Evolutionary conservation across 768 basidiomycete genomes (phyloP).

Genomic region (Pleurotus platypus): DNA sequence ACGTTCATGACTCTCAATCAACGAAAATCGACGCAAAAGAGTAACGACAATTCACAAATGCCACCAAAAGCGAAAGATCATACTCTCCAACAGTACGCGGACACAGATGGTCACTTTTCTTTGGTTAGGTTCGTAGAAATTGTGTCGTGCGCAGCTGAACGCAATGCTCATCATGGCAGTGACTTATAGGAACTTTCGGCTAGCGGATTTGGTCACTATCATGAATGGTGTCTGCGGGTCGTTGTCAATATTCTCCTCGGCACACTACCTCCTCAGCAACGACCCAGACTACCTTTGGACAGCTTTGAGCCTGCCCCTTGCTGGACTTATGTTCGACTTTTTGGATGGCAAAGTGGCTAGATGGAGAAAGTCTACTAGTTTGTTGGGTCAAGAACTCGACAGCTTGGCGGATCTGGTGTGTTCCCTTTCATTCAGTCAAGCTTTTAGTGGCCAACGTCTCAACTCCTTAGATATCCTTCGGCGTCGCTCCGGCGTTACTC

Average conservation of each 20-base stretch:
- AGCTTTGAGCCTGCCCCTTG: conserved; percentile 85
- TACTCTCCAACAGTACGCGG: conserved; percentile 76
- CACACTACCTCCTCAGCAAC: conserved; percentile 78
- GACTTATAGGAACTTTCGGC: conserved; percentile 81
- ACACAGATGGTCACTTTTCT: conserved; percentile 94
- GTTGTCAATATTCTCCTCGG: conserved; percentile 91
- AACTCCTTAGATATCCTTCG: conserved; percentile 82
- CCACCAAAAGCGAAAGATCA: conserved; percentile 21
- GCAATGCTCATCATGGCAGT: conserved; percentile 10
- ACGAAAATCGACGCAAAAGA: conserved; percentile 38
- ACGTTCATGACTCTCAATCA: conserved; percentile 37
- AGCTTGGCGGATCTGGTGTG: conserved; percentile 92
- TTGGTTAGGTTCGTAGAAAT: conserved; percentile 74
- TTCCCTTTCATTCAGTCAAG: conserved; percentile 9
- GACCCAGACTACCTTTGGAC: conserved; percentile 80
- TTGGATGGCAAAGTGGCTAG: conserved; percentile 96
- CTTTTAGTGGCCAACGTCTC: background rate
- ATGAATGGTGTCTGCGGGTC: conserved; percentile 99
- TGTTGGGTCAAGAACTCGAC: conserved; percentile 97
- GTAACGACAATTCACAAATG: conserved; percentile 19
- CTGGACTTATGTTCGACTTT: conserved; percentile 96
- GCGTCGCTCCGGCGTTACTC: conserved; percentile 92
- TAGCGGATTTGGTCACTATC: conserved; percentile 97
- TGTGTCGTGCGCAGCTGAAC: background rate
- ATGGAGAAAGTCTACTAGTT: conserved; percentile 92